phyloP scores from a whole-genome alignment of 139 green algal species.

The Raphidocelis subcapitata region DNA sequence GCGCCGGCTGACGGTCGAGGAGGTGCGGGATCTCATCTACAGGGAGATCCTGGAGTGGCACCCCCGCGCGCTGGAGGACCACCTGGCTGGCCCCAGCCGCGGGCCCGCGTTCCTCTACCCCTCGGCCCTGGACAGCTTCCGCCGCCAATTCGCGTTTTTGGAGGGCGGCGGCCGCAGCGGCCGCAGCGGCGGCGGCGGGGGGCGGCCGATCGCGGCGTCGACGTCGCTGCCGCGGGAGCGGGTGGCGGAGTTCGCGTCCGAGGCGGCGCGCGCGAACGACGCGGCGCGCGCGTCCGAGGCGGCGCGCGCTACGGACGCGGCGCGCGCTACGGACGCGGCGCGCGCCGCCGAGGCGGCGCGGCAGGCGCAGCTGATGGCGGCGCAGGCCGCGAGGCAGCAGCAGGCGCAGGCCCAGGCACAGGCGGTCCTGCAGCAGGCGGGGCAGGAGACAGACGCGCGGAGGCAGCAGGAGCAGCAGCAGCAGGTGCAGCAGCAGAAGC shows the following conservation, averaged over 20 bases:
- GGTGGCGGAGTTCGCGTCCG: constrained; percentile 23
- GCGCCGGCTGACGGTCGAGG: constrained; percentile 86
- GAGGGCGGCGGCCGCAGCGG: constrained; percentile 46
- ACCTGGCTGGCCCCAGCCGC: constrained; percentile 61
- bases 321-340: too few relatives aligned
- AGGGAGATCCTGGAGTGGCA: constrained; percentile 98
- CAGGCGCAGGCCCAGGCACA: background rate
- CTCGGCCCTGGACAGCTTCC: constrained; percentile 92
- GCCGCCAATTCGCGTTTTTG: constrained; percentile 92
- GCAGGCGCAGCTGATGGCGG: too few relatives aligned
- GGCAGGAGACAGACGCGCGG: background rate
- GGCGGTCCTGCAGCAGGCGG: too few relatives aligned
- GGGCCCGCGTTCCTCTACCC: constrained; percentile 81
- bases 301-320: too few relatives aligned
- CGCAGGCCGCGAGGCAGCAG: background rate
- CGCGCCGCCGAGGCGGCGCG: too few relatives aligned
- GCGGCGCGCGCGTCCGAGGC: too few relatives aligned
- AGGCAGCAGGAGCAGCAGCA: constrained; percentile 2
- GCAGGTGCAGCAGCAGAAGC: constrained; percentile 8
- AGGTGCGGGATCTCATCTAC: constrained; percentile 98
- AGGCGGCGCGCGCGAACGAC: background rate
- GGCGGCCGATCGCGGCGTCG: constrained; percentile 22
- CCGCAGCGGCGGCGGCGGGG: background rate
- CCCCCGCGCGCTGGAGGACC: constrained; percentile 80
- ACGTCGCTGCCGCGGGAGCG: constrained; percentile 30